These are phyloP conservation scores for Yarrowia galli DNA, from an alignment of 1,139 yeast genomes.

Conservation along the genomic window DNA sequence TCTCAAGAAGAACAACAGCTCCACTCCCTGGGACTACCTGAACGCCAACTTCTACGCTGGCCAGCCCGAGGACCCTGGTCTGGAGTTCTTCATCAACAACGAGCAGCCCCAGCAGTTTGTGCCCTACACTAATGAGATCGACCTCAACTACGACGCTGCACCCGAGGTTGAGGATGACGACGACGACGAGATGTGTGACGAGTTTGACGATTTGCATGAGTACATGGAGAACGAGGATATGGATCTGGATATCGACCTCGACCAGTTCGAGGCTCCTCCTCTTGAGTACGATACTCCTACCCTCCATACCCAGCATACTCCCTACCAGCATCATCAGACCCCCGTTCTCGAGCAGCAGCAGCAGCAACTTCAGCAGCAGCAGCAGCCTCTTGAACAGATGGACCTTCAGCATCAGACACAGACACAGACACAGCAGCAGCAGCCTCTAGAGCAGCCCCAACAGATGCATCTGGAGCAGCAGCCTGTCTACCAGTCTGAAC, in stretches of 20 bases:
- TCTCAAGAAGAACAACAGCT: slow-evolving; percentile 34
- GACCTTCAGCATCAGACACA: slow-evolving; percentile 1
- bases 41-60: slow-evolving; percentile 27
- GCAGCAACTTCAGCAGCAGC: slow-evolving; percentile 4
- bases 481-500: slow-evolving; percentile 14
- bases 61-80: slow-evolving; percentile 30
- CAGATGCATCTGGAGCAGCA: slow-evolving; percentile 1
- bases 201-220: slow-evolving; percentile 37
- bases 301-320: slow-evolving; percentile 24
- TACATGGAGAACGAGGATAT: slow-evolving; percentile 38
- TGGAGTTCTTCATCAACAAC: slow-evolving; percentile 34
- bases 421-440: not conserved
- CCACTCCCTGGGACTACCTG: slow-evolving; percentile 35
- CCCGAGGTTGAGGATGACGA: slow-evolving; percentile 38
- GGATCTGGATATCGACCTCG: slow-evolving; percentile 39
- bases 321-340: slow-evolving; percentile 16
- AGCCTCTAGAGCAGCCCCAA: not conserved
- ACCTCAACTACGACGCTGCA: slow-evolving; percentile 29
- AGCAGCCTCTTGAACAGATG: slow-evolving; percentile 10
- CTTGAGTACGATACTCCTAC: slow-evolving; percentile 34
- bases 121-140: slow-evolving; percentile 28
- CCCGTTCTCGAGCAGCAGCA: slow-evolving; percentile 1
- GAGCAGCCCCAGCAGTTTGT: slow-evolving; percentile 37
- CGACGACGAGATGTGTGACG: slow-evolving; percentile 37
- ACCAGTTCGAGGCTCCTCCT: slow-evolving; percentile 38